Evolutionary conservation across 176 grass and related monocot species (phyloP).

Genomic region (Oryza punctata): DNA sequence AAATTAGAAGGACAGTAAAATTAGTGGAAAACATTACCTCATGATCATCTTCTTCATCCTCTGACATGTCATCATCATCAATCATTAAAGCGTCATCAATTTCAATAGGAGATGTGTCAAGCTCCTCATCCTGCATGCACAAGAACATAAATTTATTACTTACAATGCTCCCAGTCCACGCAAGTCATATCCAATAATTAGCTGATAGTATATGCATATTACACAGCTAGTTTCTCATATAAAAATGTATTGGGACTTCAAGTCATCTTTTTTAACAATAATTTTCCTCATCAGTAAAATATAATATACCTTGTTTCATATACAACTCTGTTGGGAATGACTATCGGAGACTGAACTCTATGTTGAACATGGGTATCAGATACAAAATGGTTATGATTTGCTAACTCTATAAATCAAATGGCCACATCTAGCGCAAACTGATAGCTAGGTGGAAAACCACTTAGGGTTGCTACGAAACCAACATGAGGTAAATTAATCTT

Average conservation of each 20-base stretch:
- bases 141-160: not conserved
- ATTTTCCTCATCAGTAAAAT: not conserved
- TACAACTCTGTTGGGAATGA: not conserved
- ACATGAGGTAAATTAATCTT: slow-evolving; percentile 20
- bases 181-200: not conserved
- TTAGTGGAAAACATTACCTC: slow-evolving; percentile 44
- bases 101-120: slow-evolving; percentile 81
- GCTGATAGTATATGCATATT: not conserved
- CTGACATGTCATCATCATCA: slow-evolving; percentile 87
- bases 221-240: not conserved
- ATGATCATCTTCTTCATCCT: slow-evolving; percentile 90
- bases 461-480: not conserved
- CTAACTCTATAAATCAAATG: not conserved
- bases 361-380: not conserved
- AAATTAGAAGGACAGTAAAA: not conserved
- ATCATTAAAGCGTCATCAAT: slow-evolving; percentile 90
- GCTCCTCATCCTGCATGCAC: slow-evolving; percentile 61
- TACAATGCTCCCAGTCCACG: not conserved
- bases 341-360: not conserved
- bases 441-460: not conserved
- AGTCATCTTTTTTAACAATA: not conserved
- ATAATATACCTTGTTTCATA: slow-evolving; percentile 1
- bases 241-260: not conserved
- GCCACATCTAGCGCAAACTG: not conserved
- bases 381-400: not conserved